Evolutionary conservation across 768 basidiomycete species (phyloP), one percentile per base, ranked within the genome.

Genomic region (Rhodotorula toruloides): DNA sequence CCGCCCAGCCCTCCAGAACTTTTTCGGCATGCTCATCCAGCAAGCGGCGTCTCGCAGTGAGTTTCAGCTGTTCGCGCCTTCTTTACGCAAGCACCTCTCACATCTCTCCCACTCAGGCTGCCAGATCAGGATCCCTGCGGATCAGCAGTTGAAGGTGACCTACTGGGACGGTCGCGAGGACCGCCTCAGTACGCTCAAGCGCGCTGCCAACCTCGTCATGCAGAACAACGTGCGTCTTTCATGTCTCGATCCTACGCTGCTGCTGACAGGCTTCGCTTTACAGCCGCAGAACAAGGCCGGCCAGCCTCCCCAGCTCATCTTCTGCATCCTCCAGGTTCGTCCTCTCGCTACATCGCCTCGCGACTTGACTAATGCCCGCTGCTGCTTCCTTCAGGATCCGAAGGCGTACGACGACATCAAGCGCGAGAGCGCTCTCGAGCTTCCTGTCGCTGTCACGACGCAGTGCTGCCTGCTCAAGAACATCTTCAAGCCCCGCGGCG

Each of bases 391-490:
- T 29, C 50, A 47, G 31, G 57, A 70, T 43, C 68, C 60, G 11
- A 58, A 62, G 36, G 8, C 14, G 13, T 70, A 70, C 54, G 61
- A 70, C 64, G 53, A 21, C 1, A 37, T 70, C 60, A 70, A 70
- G 68, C 47, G 56, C 31, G 29, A 31, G 19, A 57, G 54, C 7
- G 60, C 61, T 39, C 57, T 69, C 54, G 62, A 63, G 13, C 58
- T 67, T 19, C 57, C 60, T 47, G 53, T 65, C 43, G 54, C 69
- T 0, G 34, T 63, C 7, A 58, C 56, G 16, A 50, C 61, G 10
- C 64, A 63, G 32, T 56, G 66, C n/a, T 31, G 62, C 13, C 65
- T 66, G 29, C 49, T 46, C n/a, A 69, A 56, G 37, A 69, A 69
- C 46, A 32, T 59, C 29, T 16, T 44, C 31, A 49, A 64, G 54